Evolutionary conservation across 1,284 basidiomycete species (phyloP).

Genomic region (Tilletia caries): DNA sequence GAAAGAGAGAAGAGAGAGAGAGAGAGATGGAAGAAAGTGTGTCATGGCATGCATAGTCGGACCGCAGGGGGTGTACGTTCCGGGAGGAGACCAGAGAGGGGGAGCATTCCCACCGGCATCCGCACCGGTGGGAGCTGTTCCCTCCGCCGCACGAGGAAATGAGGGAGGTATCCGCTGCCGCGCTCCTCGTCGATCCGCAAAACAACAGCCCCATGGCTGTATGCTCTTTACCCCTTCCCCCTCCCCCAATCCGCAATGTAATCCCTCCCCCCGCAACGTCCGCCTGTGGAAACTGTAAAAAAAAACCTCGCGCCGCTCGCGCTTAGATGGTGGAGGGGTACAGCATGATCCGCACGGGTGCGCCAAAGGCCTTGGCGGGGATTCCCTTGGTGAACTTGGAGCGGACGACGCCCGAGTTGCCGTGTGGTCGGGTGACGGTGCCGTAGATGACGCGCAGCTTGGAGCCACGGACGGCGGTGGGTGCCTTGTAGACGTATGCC

Average conservation of each 20-base stretch:
- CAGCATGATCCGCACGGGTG: constrained; percentile 85
- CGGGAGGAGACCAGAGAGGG: constrained; percentile 20
- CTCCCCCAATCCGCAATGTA: no score
- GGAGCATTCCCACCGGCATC: not conserved
- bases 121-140: no score
- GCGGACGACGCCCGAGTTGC: constrained; percentile 93
- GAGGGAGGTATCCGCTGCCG: no score
- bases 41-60: constrained; percentile 3
- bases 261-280: not conserved
- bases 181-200: no score
- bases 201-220: no score
- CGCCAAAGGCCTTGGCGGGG: constrained; percentile 91
- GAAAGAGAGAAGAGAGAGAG: not conserved
- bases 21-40: constrained; percentile 10
- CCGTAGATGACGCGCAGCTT: constrained; percentile 97
- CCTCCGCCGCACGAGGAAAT: no score
- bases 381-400: constrained; percentile 96
- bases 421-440: constrained; percentile 58
- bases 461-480: constrained; percentile 84
- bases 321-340: constrained; percentile 45
- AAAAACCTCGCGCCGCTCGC: not conserved
- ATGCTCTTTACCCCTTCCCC: no score
- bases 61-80: constrained; percentile 8
- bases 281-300: not conserved
- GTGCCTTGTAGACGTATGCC: constrained; percentile 95